A percentile compares a stretch with the other conserved stretches of the same genome.
phyloP scores from a whole-genome alignment of 805 yeast species.

The Metschnikowia lachancei region DNA sequence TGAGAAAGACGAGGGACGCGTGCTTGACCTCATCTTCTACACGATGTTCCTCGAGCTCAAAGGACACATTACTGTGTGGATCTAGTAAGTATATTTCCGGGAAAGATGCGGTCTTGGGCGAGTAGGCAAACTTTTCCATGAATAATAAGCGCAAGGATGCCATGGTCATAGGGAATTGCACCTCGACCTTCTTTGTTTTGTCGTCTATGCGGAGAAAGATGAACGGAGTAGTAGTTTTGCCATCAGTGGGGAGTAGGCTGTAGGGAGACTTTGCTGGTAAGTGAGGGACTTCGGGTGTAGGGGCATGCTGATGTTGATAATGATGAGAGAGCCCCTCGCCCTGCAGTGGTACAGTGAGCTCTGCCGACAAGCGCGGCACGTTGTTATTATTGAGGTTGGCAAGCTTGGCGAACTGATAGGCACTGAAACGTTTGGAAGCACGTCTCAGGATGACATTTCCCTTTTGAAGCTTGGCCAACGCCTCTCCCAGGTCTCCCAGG shows the following conservation, averaged over 20 bases:
- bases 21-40: conserved; percentile 52
- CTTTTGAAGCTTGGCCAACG: conserved; percentile 73
- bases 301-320: not conserved
- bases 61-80: conserved; percentile 54
- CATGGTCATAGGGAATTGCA: conserved; percentile 46
- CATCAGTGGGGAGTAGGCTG: no score
- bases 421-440: conserved; percentile 91
- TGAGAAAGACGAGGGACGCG: conserved; percentile 58
- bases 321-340: not conserved
- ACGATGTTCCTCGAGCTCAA: conserved; percentile 73
- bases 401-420: conserved; percentile 83
- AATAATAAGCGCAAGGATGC: conserved; percentile 66
- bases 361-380: conserved; percentile 15
- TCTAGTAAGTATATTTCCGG: conserved; percentile 80
- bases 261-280: not conserved
- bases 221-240: not conserved
- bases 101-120: conserved; percentile 67
- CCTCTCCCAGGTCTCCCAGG: conserved; percentile 39
- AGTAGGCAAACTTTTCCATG: conserved; percentile 82
- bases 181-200: conserved; percentile 52
- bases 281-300: not conserved
- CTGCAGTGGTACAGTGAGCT: conserved; percentile 2
- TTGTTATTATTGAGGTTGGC: conserved; percentile 37
- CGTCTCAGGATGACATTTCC: conserved; percentile 83
- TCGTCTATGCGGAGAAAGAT: conserved; percentile 52